Base-by-base conservation (phyloP, 371 early-diverging fungal species). In the Haplosporangium sp. region DNA sequence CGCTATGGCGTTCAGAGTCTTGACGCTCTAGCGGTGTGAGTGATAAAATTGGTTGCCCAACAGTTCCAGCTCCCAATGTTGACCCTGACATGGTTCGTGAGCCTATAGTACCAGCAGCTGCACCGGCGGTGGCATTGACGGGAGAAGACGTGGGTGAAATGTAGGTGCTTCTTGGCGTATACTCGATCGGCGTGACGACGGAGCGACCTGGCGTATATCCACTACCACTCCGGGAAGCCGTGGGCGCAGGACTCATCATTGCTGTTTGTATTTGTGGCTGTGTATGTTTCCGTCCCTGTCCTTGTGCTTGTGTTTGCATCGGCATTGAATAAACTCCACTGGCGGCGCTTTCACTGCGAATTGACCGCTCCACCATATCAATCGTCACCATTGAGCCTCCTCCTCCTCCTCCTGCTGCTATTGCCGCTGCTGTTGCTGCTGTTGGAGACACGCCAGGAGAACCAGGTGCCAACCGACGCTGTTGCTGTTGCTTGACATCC, bases 131-230 rank as follows among this genome's bases (percentile, higher is more conserved):
- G 36, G 16, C 57, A 18, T 53, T n/a, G 45, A 41, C 56, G 41
- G 12, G 14, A 23, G 41, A 41, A n/a, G 56, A 42, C 18, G 56
- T 36, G 48, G n/a, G 46, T 9, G 40, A 13, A 18, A 50, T 50
- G 29, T 60, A 47, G 61, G 61, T 60, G 36, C 61, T 60, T 16
- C 38, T 51, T 16, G 51, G 61, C 14, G 59, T 59, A 29, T 59
- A 59, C 13, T 59, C 59, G 16, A 59, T 23, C 12, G 43, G 43
- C 23, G 47, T 11, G 7, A 14, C 29, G 47, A 20, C 50, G 20
- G 20, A 16, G 9, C 9, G 50, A 18, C 50, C 50, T n/a, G 50
- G 20, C 20, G 29, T 29, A 29, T 29, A 29, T 4, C 29, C 29
- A 29, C 29, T 4, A 4, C 29, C 29, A 29, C 29, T 29, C 29